Percentiles rank a stretch among this genome's conserved stretches.
phyloP scores from a whole-genome alignment of 2,329 filamentous ascomycete genomes.

The Diaporthe capsici region DNA sequence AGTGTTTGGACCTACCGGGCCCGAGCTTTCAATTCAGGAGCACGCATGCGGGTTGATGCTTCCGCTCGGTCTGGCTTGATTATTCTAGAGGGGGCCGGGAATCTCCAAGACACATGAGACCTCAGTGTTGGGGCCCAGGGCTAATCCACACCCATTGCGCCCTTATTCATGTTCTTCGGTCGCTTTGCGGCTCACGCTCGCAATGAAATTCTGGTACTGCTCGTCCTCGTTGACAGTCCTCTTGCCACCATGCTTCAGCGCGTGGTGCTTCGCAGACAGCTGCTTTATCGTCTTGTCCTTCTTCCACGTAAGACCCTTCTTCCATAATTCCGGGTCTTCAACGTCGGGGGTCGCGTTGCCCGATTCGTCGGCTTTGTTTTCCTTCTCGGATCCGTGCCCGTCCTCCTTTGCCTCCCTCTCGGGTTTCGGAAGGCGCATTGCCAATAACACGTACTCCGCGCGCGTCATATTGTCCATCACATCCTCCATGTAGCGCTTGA shows the following conservation, averaged over 20 bases:
- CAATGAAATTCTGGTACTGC: conserved; percentile 41
- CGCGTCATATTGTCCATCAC: conserved; percentile 79
- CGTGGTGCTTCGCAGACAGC: conserved; percentile 28
- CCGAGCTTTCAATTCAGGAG: background rate
- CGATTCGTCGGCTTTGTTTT: conserved; percentile 39
- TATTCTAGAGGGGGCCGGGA: background rate
- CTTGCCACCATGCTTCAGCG: conserved; percentile 31
- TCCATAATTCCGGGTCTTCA: conserved; percentile 41
- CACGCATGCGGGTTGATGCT: background rate
- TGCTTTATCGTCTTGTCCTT: conserved; percentile 41
- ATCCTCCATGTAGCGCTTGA: conserved; percentile 77
- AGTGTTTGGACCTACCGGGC: background rate
- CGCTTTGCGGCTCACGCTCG: conserved; percentile 40
- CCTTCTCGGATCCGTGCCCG: conserved; percentile 46
- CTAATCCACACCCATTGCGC: no score
- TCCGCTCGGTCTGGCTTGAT: background rate
- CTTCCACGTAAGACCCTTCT: conserved; percentile 41
- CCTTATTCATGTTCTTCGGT: conserved; percentile 30
- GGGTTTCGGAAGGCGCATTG: conserved; percentile 73
- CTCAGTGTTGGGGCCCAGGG: background rate
- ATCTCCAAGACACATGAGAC: no score
- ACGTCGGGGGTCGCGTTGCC: conserved; percentile 45
- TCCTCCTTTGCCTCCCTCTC: conserved; percentile 53
- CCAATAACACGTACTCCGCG: conserved; percentile 76
- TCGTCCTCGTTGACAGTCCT: conserved; percentile 34